Conservation (phyloP, 257 asterid species). For the Vinca minor region DNA sequence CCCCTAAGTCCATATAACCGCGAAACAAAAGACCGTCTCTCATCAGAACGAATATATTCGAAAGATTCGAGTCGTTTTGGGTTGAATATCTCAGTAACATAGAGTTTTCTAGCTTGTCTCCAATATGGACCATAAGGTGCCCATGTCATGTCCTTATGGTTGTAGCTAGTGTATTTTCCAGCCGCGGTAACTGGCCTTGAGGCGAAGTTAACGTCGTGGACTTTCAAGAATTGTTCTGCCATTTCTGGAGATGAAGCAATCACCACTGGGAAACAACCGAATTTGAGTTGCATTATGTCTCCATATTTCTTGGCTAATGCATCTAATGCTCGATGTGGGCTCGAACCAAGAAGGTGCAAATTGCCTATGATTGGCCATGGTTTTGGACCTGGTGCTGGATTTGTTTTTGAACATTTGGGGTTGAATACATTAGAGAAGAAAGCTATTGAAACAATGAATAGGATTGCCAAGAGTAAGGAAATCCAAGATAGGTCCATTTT, state of each 20-base stretch:
- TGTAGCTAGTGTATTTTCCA: conserved; percentile 36
- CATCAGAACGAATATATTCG: conserved; percentile 31
- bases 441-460: too few species aligned
- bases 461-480: too few species aligned
- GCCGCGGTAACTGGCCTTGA: conserved; percentile 40
- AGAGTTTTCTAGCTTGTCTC: conserved; percentile 43
- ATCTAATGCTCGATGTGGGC: conserved; percentile 35
- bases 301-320: conserved; percentile 31
- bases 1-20: conserved; percentile 19
- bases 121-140: conserved; percentile 43
- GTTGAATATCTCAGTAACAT: conserved; percentile 32
- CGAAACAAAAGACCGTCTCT: conserved; percentile 19
- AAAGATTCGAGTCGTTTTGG: conserved; percentile 25
- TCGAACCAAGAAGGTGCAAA: conserved; percentile 30
- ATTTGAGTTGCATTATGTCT: conserved; percentile 30
- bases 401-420: too few species aligned
- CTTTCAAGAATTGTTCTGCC: conserved; percentile 35
- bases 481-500: too few species aligned
- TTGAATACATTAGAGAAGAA: too few species aligned
- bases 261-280: conserved; percentile 35
- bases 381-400: conserved; percentile 47
- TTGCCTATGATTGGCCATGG: conserved; percentile 47
- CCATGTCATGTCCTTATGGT: conserved; percentile 38
- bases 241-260: conserved; percentile 39
- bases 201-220: conserved; percentile 31